Conservation (phyloP, 306 rosid species). For the Quercus variabilis region DNA sequence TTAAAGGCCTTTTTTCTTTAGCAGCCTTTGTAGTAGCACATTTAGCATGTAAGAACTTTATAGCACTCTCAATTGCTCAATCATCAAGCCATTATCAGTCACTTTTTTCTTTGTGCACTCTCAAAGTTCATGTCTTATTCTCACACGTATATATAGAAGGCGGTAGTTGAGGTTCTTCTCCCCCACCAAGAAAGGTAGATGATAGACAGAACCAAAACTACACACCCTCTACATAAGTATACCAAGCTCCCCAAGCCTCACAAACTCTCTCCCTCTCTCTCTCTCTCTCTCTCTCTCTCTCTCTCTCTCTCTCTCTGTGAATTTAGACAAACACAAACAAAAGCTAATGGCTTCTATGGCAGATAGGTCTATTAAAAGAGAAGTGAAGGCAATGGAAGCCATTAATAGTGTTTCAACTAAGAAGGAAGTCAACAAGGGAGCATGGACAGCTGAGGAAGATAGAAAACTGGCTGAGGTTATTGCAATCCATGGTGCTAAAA, state of each 20-base stretch:
- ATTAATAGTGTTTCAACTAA: background rate
- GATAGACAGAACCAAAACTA: background rate
- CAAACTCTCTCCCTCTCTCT: background rate
- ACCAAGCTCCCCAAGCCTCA: background rate
- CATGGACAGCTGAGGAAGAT: conserved; percentile 65
- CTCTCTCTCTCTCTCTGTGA: background rate
- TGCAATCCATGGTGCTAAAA: conserved; percentile 52
- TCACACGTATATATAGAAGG: background rate
- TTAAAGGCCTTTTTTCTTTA: conserved; percentile 3
- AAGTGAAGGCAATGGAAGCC: conserved; percentile 15
- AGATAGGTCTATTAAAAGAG: background rate
- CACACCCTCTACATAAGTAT: background rate
- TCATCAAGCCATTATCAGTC: conserved; percentile 38
- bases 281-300: background rate
- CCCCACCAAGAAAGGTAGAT: conserved; percentile 23
- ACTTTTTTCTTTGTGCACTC: background rate
- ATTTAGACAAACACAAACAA: background rate
- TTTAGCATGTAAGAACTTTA: conserved; percentile 4
- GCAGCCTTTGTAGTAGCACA: conserved; percentile 19
- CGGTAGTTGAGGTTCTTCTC: conserved; percentile 11
- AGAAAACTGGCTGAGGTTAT: conserved; percentile 49
- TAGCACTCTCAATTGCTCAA: conserved; percentile 29
- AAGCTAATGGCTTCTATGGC: background rate
- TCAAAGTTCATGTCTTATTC: background rate
- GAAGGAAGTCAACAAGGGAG: conserved; percentile 48